Conservation (phyloP, 345 rosid genomes). For the Dipteronia sinensis region DNA sequence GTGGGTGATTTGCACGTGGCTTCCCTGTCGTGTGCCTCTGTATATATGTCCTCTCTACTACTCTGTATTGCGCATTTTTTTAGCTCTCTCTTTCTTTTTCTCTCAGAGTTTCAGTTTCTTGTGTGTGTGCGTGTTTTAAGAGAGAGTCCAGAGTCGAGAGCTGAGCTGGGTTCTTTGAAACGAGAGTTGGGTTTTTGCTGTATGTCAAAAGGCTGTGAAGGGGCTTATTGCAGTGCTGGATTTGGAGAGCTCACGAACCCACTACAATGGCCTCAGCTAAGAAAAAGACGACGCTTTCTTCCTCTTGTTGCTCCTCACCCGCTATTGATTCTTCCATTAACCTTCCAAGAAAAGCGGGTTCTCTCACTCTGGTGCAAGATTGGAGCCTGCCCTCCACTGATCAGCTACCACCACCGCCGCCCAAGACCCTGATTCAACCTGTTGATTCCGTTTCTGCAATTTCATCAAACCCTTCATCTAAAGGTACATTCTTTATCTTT, state of each 20-base stretch:
- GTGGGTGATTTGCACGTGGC: conserved; percentile 26
- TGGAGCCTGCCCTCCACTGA: conserved; percentile 44
- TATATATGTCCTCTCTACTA: background rate
- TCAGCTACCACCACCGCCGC: conserved; percentile 24
- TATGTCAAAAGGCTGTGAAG: conserved; percentile 86
- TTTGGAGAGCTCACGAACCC: conserved; percentile 85
- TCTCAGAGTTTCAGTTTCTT: no score
- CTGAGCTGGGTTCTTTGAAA: background rate
- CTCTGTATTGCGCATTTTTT: background rate
- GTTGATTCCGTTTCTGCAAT: conserved; percentile 64
- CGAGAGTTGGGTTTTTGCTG: conserved; percentile 41
- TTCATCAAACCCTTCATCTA: conserved; percentile 49
- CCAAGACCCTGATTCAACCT: conserved; percentile 57
- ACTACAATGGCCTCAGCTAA: conserved; percentile 92
- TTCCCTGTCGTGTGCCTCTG: background rate
- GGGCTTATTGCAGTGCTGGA: conserved; percentile 60
- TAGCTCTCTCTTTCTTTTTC: no score
- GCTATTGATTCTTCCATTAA: conserved; percentile 8
- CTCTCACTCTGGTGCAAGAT: conserved; percentile 40
- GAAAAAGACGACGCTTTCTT: conserved; percentile 75
- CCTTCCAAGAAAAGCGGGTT: conserved; percentile 31
- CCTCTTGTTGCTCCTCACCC: conserved; percentile 18
- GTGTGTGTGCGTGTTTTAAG: background rate
- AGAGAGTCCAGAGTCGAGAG: background rate
- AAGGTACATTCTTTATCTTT: conserved; percentile 43